phyloP scores from a whole-genome alignment of 108 stramenopile genomes.

The Nannochloropsis gaditana region DNA sequence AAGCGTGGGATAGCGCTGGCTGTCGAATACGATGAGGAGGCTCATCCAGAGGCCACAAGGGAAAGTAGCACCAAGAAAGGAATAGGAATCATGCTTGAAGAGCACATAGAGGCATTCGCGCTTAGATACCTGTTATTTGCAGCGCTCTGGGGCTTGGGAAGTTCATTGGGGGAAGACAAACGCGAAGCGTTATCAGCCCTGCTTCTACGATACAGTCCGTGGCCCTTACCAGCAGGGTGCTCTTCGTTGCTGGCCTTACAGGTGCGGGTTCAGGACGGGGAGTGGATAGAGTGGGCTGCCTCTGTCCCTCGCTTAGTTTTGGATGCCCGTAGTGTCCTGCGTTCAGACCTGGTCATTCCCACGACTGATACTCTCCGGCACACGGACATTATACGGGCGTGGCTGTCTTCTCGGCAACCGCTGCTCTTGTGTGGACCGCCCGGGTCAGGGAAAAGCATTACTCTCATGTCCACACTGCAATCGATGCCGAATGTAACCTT shows the following conservation, averaged over 20 bases:
- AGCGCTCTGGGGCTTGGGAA: slow-evolving; percentile 86
- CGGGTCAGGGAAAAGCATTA: slow-evolving; percentile 96
- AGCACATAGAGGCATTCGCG: slow-evolving; percentile 85
- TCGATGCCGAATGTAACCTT: slow-evolving; percentile 81
- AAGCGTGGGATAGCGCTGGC: slow-evolving; percentile 72
- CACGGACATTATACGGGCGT: slow-evolving; percentile 84
- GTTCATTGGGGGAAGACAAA: slow-evolving; percentile 71
- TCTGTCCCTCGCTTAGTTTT: slow-evolving; percentile 89
- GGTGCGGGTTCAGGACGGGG: slow-evolving; percentile 84
- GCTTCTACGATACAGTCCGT: slow-evolving; percentile 21
- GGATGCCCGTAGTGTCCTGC: slow-evolving; percentile 79
- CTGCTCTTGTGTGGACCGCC: slow-evolving; percentile 96
- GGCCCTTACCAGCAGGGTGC: slow-evolving; percentile 46
- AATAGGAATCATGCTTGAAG: slow-evolving; percentile 63
- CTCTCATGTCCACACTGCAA: slow-evolving; percentile 84
- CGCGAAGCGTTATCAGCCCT: slow-evolving; percentile 55
- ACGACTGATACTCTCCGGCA: slow-evolving; percentile 89
- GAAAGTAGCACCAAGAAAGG: background rate
- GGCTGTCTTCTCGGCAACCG: slow-evolving; percentile 78
- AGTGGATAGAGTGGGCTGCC: slow-evolving; percentile 82
- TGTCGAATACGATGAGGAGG: slow-evolving; percentile 83
- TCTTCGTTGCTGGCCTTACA: slow-evolving; percentile 54
- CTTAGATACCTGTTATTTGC: slow-evolving; percentile 82
- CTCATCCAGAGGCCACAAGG: slow-evolving; percentile 80
- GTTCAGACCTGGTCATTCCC: slow-evolving; percentile 83